phyloP scores from a whole-genome alignment of 129 eudicot genomes.

The Chrysanthemum makinoi region DNA sequence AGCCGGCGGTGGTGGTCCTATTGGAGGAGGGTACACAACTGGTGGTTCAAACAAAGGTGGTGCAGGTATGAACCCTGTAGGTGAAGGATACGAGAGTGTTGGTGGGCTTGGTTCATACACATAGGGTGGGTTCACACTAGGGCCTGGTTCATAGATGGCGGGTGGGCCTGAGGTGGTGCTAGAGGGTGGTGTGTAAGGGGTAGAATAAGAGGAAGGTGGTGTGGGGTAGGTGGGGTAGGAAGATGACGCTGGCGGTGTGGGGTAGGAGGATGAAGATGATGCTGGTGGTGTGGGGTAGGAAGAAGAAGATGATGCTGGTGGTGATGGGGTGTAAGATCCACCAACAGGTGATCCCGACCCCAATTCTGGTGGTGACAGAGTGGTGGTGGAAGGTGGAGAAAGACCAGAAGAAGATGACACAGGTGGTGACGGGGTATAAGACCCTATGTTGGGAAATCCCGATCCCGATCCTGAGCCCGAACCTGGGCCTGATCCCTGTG shows the following conservation, averaged over 20 bases:
- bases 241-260: slow-evolving; percentile 32
- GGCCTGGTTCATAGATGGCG: slow-evolving; percentile 22
- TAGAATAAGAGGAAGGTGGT: slow-evolving; percentile 33
- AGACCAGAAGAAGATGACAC: slow-evolving; percentile 30
- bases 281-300: slow-evolving; percentile 32
- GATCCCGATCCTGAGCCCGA: neutral
- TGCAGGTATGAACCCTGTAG: slow-evolving; percentile 56
- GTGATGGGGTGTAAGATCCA: neutral
- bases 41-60: slow-evolving; percentile 86
- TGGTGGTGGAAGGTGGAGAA: slow-evolving; percentile 39
- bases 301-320: slow-evolving; percentile 26
- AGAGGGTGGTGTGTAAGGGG: slow-evolving; percentile 36
- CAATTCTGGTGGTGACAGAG: too few relatives aligned
- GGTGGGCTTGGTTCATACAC: slow-evolving; percentile 52
- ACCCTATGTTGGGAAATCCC: slow-evolving; percentile 24
- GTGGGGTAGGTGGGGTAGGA: slow-evolving; percentile 53
- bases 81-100: slow-evolving; percentile 36
- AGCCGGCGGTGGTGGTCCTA: slow-evolving; percentile 63
- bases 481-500: neutral
- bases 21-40: slow-evolving; percentile 76
- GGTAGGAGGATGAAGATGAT: slow-evolving; percentile 25
- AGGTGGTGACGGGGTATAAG: slow-evolving; percentile 28
- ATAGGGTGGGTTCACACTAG: slow-evolving; percentile 44
- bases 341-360: neutral
- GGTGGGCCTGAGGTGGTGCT: slow-evolving; percentile 18